Conservation (phyloP, 805 yeast genomes). For the Ogataea methanolica region DNA sequence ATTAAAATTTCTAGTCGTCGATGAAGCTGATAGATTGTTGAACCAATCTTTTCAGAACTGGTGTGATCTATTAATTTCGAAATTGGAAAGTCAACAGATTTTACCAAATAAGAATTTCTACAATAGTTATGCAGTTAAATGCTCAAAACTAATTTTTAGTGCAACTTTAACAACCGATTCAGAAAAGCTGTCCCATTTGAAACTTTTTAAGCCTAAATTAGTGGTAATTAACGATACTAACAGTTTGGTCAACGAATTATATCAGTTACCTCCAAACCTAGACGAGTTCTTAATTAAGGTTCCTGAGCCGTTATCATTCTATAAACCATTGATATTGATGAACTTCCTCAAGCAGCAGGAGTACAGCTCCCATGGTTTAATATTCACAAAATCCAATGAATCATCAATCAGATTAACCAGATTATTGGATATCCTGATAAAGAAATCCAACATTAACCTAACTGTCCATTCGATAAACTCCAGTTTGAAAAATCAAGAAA, state of each 20-base stretch:
- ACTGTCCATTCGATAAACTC: conserved; percentile 50
- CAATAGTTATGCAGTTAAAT: conserved; percentile 31
- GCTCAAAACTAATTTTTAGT: conserved; percentile 72
- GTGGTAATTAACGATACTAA: conserved; percentile 59
- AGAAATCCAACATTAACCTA: conserved; percentile 13
- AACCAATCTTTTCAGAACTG: conserved; percentile 94
- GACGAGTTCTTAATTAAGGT: conserved; percentile 27
- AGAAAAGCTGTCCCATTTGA: conserved; percentile 71
- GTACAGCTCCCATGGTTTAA: conserved; percentile 36
- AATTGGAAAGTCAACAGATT: conserved; percentile 31
- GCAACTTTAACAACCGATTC: conserved; percentile 95
- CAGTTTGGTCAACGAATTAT: conserved; percentile 46
- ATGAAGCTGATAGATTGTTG: conserved; percentile 77
- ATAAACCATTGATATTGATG: conserved; percentile 72
- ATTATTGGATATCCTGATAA: conserved; percentile 43
- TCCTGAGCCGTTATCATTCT: conserved; percentile 29
- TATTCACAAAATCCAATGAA: conserved; percentile 80
- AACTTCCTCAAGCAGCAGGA: conserved; percentile 42
- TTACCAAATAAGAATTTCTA: conserved; percentile 21
- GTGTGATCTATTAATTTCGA: conserved; percentile 55
- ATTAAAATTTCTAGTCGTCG: conserved; percentile 63
- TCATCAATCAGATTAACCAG: conserved; percentile 76
- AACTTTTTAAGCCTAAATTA: conserved; percentile 66
- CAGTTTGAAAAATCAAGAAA: conserved; percentile 46
- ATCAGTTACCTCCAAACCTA: conserved; percentile 54